A percentile compares a stretch with the other conserved stretches of the same genome.
These are phyloP conservation scores for Podaxis sp. DNA, from an alignment of 768 basidiomycete species.

Conservation along the genomic window DNA sequence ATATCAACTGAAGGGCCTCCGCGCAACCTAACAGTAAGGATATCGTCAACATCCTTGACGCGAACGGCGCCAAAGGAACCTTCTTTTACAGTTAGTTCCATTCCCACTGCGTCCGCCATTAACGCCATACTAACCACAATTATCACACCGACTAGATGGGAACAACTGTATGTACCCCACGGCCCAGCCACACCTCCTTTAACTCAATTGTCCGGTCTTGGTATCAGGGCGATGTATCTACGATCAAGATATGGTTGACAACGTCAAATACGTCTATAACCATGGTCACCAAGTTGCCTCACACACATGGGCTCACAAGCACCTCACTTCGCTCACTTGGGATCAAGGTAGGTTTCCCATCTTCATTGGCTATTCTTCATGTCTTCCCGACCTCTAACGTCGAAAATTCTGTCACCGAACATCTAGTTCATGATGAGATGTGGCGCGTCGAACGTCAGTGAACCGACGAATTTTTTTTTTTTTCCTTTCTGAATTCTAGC, in stretches of 20 bases:
- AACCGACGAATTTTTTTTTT: background rate
- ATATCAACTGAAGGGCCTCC: background rate
- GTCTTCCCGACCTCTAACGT: background rate
- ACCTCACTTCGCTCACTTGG: slow-evolving; percentile 31
- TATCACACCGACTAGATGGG: slow-evolving; percentile 26
- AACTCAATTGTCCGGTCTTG: background rate
- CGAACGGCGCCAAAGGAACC: slow-evolving; percentile 38
- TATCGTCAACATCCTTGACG: slow-evolving; percentile 31
- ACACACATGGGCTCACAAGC: slow-evolving; percentile 44
- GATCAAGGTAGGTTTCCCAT: slow-evolving; percentile 29
- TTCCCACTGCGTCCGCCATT: background rate
- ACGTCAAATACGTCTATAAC: slow-evolving; percentile 36
- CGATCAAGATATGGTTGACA: slow-evolving; percentile 21
- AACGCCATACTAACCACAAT: background rate
- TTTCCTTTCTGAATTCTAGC: background rate
- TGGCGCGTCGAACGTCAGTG: slow-evolving; percentile 35
- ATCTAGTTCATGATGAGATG: slow-evolving; percentile 34
- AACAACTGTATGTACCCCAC: slow-evolving; percentile 33
- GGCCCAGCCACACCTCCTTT: background rate
- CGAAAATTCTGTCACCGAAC: background rate
- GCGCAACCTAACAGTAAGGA: slow-evolving; percentile 23
- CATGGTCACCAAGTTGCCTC: slow-evolving; percentile 44
- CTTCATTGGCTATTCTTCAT: background rate
- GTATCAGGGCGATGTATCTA: slow-evolving; percentile 39
- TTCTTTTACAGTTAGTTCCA: slow-evolving; percentile 39